Evolutionary conservation across 495 filamentous ascomycete species (phyloP), one percentile per base, ranked within the genome.

Genomic region (Bryoglossum gracile): DNA sequence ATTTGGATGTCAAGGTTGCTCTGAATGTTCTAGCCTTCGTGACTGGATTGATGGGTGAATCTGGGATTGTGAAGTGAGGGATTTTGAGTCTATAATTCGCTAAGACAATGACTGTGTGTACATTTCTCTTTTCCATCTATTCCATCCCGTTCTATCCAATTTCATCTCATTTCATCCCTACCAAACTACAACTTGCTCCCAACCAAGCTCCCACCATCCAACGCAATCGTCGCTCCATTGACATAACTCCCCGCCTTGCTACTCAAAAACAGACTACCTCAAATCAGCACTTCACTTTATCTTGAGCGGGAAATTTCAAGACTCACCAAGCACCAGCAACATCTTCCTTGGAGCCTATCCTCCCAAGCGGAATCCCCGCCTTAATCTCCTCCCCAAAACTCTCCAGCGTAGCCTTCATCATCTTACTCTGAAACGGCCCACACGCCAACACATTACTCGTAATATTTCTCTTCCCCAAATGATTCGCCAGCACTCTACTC

Each of bases 381-480:
- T 77, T 73, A 56, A 92, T 85, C 22, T 62, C 60, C 10, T 87
- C 82, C 34, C 74, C 73, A 50, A 77, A 76, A 4, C 68, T 60
- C 50, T 78, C 65, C 44, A 89, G 62, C 33, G 83, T 87, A 33
- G 75, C 79, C 9, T 77, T 78, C 86, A 88, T 89, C 86, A 89
- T 91, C 67, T 87, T 87, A 50, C 78, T 84, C 60, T 86, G 71
- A 55, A 91, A 91, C 11, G 86, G 85, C 8, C 86, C 86, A 55
- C 85, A 89, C 25, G 86, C 86, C 43, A 91, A 69, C 0, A 81
- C 72, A 46, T 89, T 88, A 1, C 73, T 82, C 62, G 86, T 89
- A 46, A 92, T 77, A 52, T 81, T 73, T 33, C 83, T 68, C 46
- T 70, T 77, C 6, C 87, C 84, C 14, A 89, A 67, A 65, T 87